Base-by-base conservation (phyloP, 352 stramenopile genomes). In the Pythium myriotylum region DNA sequence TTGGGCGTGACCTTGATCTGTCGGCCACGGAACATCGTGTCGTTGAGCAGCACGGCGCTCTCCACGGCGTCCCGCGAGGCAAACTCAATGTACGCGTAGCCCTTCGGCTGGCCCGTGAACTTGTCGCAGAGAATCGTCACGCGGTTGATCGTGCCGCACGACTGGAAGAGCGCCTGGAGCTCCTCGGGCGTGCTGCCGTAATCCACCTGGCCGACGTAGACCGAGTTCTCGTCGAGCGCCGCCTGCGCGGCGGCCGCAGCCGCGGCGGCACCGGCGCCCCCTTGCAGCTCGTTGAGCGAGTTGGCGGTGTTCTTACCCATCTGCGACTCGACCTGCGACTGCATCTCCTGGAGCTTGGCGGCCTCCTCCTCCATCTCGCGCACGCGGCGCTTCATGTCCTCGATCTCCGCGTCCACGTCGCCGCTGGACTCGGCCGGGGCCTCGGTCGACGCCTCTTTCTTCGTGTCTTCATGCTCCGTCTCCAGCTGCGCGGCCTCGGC, bases 91-190 rank as follows among this genome's bases (percentile, higher is more conserved):
- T 98, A 98, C 47, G 93, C 93, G 62, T 94, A 98, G 52, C 96
- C 89, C 88, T 98, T 97, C 2, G 94, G 91, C 57, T 96, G 88
- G 37, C 96, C 94, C 19, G 96, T 98, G 65, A 97, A 98, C 76
- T 99, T 99, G 79, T 99, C 95, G 71, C 95, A 99, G 20, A 98
- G 79, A 65, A 99, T 99, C 17, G 97, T 99, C 13, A 99, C 92
- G 52, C 96, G 88, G 70, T 99, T 98, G 47, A 99, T 98, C 22
- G 88, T 98, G 26, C 96, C 97, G 69, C 96, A 99, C 7, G 84
- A 91, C 68, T 98, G 86, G 81, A 99, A 99, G 62, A 99, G 91
- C 42, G 90, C 81, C 55, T 98, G 89, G 4, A 99, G 77, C 72
- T 99, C 95, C 64, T 98, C 95, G 0, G 96, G 92, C 20, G 93